Evolutionary conservation across 495 filamentous ascomycete genomes (phyloP).

Genomic region (Penicillium canariense): DNA sequence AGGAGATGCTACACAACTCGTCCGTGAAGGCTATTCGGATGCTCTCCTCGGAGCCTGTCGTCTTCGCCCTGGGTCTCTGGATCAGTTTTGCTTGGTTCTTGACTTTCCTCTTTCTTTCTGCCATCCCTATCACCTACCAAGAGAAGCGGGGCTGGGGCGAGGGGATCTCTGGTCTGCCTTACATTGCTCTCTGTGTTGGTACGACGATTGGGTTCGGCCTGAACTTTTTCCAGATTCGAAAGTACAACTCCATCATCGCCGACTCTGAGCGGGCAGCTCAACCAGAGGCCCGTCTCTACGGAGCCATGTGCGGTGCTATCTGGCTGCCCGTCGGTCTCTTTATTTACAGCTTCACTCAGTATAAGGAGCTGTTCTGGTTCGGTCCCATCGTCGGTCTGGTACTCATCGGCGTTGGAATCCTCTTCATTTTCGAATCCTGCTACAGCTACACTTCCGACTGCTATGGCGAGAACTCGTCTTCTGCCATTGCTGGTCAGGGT

Average conservation of each 20-base stretch:
- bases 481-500: conserved; percentile 50
- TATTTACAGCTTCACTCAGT: conserved; percentile 78
- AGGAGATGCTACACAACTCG: conserved; percentile 39
- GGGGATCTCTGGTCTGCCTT: conserved; percentile 69
- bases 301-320: conserved; percentile 63
- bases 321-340: conserved; percentile 73
- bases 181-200: conserved; percentile 66
- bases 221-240: conserved; percentile 54
- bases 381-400: conserved; percentile 58
- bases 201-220: conserved; percentile 59
- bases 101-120: conserved; percentile 74
- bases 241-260: conserved; percentile 61
- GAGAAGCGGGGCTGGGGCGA: conserved; percentile 65
- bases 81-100: conserved; percentile 72
- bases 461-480: conserved; percentile 44
- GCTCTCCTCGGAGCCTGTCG: conserved; percentile 70
- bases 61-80: conserved; percentile 70
- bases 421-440: conserved; percentile 47
- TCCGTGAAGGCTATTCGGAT: conserved; percentile 62
- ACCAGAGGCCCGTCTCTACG: conserved; percentile 54
- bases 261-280: conserved; percentile 53
- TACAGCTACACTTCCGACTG: conserved; percentile 46
- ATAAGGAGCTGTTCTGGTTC: conserved; percentile 58
- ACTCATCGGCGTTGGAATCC: conserved; percentile 45
- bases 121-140: conserved; percentile 69